Evolutionary conservation across 257 asterid genomes (phyloP).

Genomic region (Solanum pimpinellifolium): DNA sequence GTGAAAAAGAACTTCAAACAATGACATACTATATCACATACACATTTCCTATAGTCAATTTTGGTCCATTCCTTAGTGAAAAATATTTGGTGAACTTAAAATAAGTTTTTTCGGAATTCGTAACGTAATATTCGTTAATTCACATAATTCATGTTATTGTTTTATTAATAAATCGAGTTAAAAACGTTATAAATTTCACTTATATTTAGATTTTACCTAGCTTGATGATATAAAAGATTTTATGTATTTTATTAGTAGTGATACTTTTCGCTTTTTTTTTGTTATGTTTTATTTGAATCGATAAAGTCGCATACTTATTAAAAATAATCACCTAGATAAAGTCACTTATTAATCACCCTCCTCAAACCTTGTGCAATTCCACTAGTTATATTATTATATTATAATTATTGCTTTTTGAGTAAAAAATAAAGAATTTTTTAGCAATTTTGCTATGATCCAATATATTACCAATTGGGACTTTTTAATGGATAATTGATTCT

Average conservation of each 20-base stretch:
- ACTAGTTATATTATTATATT: too few species aligned
- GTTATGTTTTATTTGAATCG: too few species aligned
- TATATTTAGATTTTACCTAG: not conserved
- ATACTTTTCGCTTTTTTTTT: too few species aligned
- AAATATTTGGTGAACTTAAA: not conserved
- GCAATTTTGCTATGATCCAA: not conserved
- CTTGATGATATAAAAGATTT: not conserved
- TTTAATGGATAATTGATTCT: not conserved
- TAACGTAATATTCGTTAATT: not conserved
- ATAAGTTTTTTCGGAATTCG: not conserved
- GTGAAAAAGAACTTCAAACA: not conserved
- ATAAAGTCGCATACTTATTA: too few species aligned
- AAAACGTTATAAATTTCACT: not conserved
- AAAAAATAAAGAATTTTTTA: too few species aligned
- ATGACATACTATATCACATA: not conserved
- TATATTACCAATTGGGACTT: not conserved
- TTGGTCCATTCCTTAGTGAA: not conserved
- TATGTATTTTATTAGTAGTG: too few species aligned
- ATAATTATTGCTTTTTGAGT: not conserved
- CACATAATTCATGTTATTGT: rapidly evolving
- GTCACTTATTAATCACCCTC: rapidly evolving
- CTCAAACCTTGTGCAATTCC: too few species aligned
- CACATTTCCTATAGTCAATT: not conserved
- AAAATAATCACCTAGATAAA: too few species aligned
- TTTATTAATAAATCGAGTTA: not conserved